Base-by-base conservation (phyloP, 1,139 yeast species). In the Sugiyamaella pinicola region DNA sequence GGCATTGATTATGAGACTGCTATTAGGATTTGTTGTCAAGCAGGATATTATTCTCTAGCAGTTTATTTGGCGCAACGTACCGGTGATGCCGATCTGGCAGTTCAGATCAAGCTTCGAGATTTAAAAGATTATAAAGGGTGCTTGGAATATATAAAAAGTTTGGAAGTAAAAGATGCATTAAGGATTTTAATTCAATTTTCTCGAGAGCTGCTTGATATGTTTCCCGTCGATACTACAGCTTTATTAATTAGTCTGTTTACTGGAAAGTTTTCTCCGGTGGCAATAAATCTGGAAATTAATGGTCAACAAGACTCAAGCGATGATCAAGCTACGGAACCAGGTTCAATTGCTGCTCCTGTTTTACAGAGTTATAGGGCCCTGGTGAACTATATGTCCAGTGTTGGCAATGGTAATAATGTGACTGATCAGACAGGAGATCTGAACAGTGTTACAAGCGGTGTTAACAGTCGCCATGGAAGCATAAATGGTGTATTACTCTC, bases 171-270 rank as follows among this genome's bases (percentile, higher is more conserved):
- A 64, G 97, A 93, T 50, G 81, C 91, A 10, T 72, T 91, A 34
- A 74, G 91, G 43, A 83, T 88, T 15, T 72, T 93, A 50, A 72
- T 78, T 12, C 85, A 83, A 39, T 84, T 81, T 64, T 84, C 95
- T 2, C 82, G 87, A 55, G 68, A 73, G 0, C 71, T 93, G 34
- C 73, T 93, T 47, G 87, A 86, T 49, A 69, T 76, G 49, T 72
- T 82, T 43, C 98, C 99, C 0, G 80, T 86, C 55, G 91, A 86
- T 56, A 86, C 96, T 0, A 90, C 96, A 0, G 84, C 85, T 39
- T 70, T 93, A 41, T 74, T 91, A 53, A 91, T 93, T 53, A 86
- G 87, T 40, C 86, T 91, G 1, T 93, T 93, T 66, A 91, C 98
- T 0, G 98, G 98, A 0, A 82, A 80, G 54, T 93, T 85, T 64